These are phyloP conservation scores for Leishmania lainsoni DNA, from an alignment of 208 protist species.

Conservation along the genomic window DNA sequence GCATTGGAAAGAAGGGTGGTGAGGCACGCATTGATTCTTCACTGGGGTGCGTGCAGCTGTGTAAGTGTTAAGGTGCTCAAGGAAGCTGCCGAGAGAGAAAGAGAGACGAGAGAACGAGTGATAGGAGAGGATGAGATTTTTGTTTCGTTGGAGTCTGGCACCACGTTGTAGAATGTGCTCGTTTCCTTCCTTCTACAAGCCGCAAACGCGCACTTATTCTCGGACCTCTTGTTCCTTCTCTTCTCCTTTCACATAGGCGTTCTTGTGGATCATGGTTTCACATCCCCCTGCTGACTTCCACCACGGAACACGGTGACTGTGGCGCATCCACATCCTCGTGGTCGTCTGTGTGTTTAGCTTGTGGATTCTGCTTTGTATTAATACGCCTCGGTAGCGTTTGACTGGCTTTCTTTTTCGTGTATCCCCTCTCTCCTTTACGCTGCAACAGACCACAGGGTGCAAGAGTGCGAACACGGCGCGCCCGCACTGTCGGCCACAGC, in stretches of 20 bases:
- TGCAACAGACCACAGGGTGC: background rate
- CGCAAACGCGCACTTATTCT: no score
- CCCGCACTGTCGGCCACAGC: background rate
- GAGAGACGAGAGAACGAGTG: background rate
- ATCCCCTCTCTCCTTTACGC: background rate
- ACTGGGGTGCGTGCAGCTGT: background rate
- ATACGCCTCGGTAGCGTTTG: no score
- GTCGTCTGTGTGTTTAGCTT: no score
- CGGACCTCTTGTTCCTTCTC: no score
- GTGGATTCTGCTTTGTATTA: no score
- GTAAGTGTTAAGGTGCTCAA: background rate
- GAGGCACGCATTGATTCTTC: background rate
- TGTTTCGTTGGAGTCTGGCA: background rate
- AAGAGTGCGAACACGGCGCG: background rate
- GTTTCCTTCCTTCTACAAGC: background rate
- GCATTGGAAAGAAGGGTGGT: background rate
- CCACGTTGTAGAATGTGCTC: background rate
- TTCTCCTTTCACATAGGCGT: no score
- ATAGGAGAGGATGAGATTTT: background rate
- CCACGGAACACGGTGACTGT: no score
- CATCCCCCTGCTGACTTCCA: no score
- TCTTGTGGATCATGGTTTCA: no score
- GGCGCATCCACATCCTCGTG: no score
- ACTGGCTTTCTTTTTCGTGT: no score
- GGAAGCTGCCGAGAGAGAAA: background rate